phyloP scores from a whole-genome alignment of 176 grass and related monocot species.

The Zoysia japonica region DNA sequence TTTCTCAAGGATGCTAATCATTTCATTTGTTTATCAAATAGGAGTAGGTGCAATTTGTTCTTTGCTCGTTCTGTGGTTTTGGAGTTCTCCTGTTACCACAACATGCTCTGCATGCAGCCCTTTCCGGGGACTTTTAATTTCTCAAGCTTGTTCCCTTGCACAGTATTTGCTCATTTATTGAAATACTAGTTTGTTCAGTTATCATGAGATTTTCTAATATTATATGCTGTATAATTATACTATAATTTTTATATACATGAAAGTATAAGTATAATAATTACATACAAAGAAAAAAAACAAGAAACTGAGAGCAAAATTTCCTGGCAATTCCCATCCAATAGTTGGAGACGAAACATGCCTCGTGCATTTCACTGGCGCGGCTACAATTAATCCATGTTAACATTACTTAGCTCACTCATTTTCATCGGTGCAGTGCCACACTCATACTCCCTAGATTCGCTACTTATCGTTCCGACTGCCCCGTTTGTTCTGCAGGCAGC shows the following conservation, averaged over 20 bases:
- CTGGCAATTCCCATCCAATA: background rate
- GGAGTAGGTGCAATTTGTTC: constrained; percentile 49
- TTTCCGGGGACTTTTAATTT: constrained; percentile 42
- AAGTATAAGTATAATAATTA: background rate
- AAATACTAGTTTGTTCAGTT: constrained; percentile 10
- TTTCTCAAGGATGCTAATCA: constrained; percentile 2
- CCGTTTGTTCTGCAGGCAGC: too few species aligned
- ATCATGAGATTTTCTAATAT: background rate
- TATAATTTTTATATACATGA: background rate
- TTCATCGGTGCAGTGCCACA: too few species aligned
- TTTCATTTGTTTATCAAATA: constrained; percentile 39
- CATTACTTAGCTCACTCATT: background rate
- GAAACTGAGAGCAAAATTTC: background rate
- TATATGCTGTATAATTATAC: background rate
- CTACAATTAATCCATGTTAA: background rate
- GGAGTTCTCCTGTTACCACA: constrained; percentile 74
- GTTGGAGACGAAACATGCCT: background rate
- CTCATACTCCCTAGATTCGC: too few species aligned
- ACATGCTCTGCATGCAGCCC: constrained; percentile 68
- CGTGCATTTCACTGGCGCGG: background rate
- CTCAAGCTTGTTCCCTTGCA: background rate
- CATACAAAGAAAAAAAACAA: background rate
- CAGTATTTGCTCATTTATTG: background rate
- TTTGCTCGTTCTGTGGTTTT: constrained; percentile 61
- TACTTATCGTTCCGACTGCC: too few species aligned